These are phyloP conservation scores for Boletus reticuloceps DNA, from an alignment of 768 basidiomycete species.

Conservation along the genomic window DNA sequence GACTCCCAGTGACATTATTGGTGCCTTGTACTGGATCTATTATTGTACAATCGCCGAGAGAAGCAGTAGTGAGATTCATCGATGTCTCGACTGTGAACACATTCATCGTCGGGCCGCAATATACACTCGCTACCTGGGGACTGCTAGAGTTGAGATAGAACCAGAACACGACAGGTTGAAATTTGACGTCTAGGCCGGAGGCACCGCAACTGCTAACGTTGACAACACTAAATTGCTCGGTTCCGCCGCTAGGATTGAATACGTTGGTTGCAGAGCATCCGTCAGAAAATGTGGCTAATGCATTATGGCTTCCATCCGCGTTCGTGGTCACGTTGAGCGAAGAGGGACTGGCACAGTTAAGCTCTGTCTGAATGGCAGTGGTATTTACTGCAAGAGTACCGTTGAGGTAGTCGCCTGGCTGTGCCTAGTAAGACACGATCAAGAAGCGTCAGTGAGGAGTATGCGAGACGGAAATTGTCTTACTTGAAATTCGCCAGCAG, in stretches of 20 bases:
- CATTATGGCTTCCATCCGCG: constrained; percentile 29
- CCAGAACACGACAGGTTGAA: constrained; percentile 69
- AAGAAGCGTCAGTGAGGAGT: background rate
- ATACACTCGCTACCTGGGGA: constrained; percentile 48
- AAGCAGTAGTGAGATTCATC: constrained; percentile 42
- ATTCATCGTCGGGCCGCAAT: constrained; percentile 53
- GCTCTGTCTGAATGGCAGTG: constrained; percentile 42
- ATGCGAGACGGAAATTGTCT: constrained; percentile 4
- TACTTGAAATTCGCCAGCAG: constrained; percentile 53
- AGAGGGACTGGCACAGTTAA: constrained; percentile 46
- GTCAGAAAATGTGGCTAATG: constrained; percentile 44
- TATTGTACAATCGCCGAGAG: constrained; percentile 37
- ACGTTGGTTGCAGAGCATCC: constrained; percentile 42
- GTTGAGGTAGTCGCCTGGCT: constrained; percentile 43
- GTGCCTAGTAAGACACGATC: constrained; percentile 36
- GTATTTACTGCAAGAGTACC: constrained; percentile 52
- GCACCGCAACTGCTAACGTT: constrained; percentile 33
- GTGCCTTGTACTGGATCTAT: constrained; percentile 28
- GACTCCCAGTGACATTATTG: constrained; percentile 53
- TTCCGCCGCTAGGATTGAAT: constrained; percentile 38
- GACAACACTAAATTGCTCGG: constrained; percentile 50
- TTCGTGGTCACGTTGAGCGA: constrained; percentile 23
- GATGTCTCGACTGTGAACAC: constrained; percentile 42
- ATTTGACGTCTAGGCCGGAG: constrained; percentile 32
- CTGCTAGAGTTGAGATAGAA: constrained; percentile 42